Evolutionary conservation across 768 basidiomycete species (phyloP).

Genomic region (Boletus eberwhitei): DNA sequence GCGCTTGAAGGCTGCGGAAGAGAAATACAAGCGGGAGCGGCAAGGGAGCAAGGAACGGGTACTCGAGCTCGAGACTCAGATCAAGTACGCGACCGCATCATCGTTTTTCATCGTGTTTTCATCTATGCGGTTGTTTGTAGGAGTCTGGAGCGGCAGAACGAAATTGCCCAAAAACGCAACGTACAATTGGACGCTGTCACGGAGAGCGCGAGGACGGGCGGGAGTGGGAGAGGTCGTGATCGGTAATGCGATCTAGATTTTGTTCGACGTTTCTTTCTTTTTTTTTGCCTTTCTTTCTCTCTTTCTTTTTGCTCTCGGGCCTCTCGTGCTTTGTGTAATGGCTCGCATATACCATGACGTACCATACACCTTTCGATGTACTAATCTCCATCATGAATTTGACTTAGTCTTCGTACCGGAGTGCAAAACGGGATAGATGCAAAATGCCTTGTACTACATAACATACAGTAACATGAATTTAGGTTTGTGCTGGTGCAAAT

Average conservation of each 20-base stretch:
- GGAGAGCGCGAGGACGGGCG: slow-evolving; percentile 22
- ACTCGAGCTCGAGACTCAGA: slow-evolving; percentile 62
- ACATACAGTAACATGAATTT: no score
- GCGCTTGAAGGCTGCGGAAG: slow-evolving; percentile 76
- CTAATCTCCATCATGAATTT: background rate
- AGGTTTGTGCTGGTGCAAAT: no score
- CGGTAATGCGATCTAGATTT: slow-evolving; percentile 10
- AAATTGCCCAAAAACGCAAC: slow-evolving; percentile 72
- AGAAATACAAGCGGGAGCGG: slow-evolving; percentile 88
- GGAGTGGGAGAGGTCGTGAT: slow-evolving; percentile 17
- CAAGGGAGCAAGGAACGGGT: slow-evolving; percentile 91
- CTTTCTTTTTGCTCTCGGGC: background rate
- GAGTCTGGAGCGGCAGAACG: slow-evolving; percentile 72
- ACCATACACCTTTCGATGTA: slow-evolving; percentile 17
- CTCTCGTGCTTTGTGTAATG: slow-evolving; percentile 11
- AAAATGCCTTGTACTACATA: no score
- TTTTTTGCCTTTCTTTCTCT: background rate
- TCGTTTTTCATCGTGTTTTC: slow-evolving; percentile 7
- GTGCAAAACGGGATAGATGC: no score
- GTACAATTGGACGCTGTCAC: slow-evolving; percentile 34
- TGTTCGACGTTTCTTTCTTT: background rate
- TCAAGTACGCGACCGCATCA: slow-evolving; percentile 58
- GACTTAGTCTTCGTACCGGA: background rate
- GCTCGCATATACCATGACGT: slow-evolving; percentile 9
- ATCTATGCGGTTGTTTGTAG: slow-evolving; percentile 33